Conservation (phyloP, 225 moss, liverwort and hornwort genomes). For the Marchantia paleacea region DNA sequence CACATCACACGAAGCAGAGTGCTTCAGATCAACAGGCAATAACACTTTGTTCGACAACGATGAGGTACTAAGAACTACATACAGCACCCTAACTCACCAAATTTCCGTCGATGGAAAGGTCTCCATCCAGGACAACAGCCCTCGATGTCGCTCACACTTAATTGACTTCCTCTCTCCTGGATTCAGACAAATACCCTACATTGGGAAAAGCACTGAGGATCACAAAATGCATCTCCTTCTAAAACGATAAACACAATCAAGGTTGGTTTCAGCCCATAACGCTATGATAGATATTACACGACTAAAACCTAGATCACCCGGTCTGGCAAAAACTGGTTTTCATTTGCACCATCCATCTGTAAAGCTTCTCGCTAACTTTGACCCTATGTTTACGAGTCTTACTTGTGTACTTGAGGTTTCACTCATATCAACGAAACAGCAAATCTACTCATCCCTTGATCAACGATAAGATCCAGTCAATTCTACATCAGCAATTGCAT, state of each 20-base stretch:
- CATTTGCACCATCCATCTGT: background rate
- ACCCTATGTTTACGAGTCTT: background rate
- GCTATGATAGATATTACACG: background rate
- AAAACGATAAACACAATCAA: slow-evolving; percentile 4
- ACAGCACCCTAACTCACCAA: slow-evolving; percentile 22
- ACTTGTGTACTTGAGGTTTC: background rate
- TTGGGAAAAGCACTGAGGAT: slow-evolving; percentile 57
- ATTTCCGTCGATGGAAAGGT: slow-evolving; percentile 30
- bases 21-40: background rate
- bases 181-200: slow-evolving; percentile 58
- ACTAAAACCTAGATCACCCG: background rate
- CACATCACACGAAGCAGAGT: background rate
- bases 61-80: background rate
- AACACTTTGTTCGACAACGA: background rate
- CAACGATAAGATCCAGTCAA: background rate
- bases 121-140: slow-evolving; percentile 49
- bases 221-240: slow-evolving; percentile 38
- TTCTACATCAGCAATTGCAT: background rate
- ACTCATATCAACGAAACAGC: background rate
- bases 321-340: background rate
- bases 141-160: slow-evolving; percentile 44
- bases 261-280: background rate
- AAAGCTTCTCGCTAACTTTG: background rate
- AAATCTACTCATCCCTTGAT: background rate
- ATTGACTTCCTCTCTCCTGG: slow-evolving; percentile 43